Base-by-base conservation (phyloP, 2,329 filamentous ascomycete genomes). In the Microdochium paspali region DNA sequence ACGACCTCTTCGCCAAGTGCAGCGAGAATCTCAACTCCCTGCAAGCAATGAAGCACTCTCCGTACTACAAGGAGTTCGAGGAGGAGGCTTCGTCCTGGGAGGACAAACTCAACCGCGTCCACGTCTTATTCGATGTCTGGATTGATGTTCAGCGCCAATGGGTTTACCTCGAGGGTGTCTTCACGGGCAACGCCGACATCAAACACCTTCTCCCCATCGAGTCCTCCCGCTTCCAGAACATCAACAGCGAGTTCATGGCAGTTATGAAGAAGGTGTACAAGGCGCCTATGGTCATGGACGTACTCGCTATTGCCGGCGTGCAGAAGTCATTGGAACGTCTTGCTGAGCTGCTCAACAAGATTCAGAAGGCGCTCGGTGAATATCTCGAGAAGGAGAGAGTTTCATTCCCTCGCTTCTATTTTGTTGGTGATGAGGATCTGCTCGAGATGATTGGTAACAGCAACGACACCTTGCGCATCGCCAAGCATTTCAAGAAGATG, bases 401-500 rank as follows among this genome's bases (percentile, higher is more conserved):
- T 0, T 95, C 91, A 0, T 99, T 99, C 71, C 93, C 93, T 42
- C 84, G 93, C 49, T 99, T 99, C 73, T 99, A 99, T 72, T 99
- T 98, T 58, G 94, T 99, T 48, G 93, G 93, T 65, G 94, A 99
- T 59, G 94, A 99, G 62, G 93, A 99, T 67, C 72, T 99, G 49
- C 76, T 99, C 23, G 93, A 99, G 66, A 99, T 99, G 69, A 99
- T 99, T 54, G 93, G 93, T 62, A 99, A 99, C 66, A 97, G 91
- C 70, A 96, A 96, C 60, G 93, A 99, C 61, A 95, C 91, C 10
- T 71, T 93, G 51, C 90, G 93, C 47, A 94, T 98, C 55, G 89
- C 93, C 35, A 98, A 98, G 66, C 94, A 99, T 71, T 90, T 99
- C 73, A 91, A 95, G 66, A 99, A 99, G 74, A 99, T 99, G 93